These are phyloP conservation scores for Talaromyces ruber DNA, from an alignment of 495 filamentous ascomycete genomes.

Conservation along the genomic window DNA sequence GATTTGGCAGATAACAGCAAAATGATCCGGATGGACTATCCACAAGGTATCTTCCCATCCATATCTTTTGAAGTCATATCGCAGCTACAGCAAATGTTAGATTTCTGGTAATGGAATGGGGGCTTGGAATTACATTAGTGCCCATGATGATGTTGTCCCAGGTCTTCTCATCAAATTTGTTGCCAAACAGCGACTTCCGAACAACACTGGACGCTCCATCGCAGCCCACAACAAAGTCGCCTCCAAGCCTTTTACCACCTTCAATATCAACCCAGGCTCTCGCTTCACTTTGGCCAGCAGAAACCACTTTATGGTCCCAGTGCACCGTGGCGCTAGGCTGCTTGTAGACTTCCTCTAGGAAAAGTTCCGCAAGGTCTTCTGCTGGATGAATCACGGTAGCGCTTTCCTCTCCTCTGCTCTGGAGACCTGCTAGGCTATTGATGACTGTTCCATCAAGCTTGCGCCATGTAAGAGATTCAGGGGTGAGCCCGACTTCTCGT, in stretches of 20 bases:
- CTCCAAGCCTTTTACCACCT: conserved; percentile 29
- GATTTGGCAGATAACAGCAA: conserved; percentile 52
- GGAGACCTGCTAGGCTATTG: background rate
- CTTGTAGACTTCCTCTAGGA: conserved; percentile 37
- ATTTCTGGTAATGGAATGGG: too few relatives aligned
- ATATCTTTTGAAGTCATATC: conserved; percentile 48
- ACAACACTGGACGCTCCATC: conserved; percentile 51
- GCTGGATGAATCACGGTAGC: conserved; percentile 31
- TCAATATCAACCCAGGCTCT: conserved; percentile 45
- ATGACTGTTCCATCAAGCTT: conserved; percentile 32
- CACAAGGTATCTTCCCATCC: conserved; percentile 49
- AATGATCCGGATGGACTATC: conserved; percentile 50
- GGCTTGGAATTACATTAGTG: conserved; percentile 41
- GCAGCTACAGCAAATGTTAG: conserved; percentile 26
- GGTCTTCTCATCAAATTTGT: conserved; percentile 49
- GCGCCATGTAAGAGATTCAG: conserved; percentile 38
- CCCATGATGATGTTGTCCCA: conserved; percentile 51
- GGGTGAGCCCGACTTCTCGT: background rate
- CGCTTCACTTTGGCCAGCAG: conserved; percentile 39
- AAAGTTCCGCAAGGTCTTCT: conserved; percentile 32
- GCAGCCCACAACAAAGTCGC: conserved; percentile 50
- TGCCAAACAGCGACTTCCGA: conserved; percentile 46
- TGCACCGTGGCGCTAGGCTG: conserved; percentile 33
- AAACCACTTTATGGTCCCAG: conserved; percentile 41
- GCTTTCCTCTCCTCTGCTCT: conserved; percentile 14